Percentiles rank a stretch among this genome's conserved stretches.
Evolutionary conservation across 2,329 filamentous ascomycete species (phyloP).

Genomic region (Xylaria sp.): DNA sequence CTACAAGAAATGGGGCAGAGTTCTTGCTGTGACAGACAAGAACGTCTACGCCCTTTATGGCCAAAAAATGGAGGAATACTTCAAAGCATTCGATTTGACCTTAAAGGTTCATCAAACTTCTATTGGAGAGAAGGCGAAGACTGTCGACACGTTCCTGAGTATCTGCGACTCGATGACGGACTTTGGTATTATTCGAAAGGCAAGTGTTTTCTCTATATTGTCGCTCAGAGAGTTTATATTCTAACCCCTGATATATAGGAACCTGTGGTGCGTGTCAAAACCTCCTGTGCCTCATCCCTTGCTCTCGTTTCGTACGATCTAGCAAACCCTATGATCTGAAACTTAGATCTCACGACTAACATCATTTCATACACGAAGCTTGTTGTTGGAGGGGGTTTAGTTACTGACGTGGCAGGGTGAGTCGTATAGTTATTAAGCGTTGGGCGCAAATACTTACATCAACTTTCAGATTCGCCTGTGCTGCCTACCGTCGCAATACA

Average conservation of each 20-base stretch:
- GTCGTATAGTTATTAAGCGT: conserved; percentile 48
- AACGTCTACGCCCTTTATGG: conserved; percentile 78
- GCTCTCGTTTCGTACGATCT: no score
- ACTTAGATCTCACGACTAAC: no score
- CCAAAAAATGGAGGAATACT: conserved; percentile 72
- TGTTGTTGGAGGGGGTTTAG: conserved; percentile 73
- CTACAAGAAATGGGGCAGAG: conserved; percentile 72
- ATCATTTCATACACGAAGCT: conserved; percentile 46
- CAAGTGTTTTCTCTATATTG: conserved; percentile 29
- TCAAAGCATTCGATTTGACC: conserved; percentile 69
- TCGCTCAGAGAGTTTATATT: not conserved
- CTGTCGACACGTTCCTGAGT: conserved; percentile 73
- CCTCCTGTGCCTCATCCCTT: no score
- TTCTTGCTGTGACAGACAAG: conserved; percentile 74
- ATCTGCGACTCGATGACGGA: conserved; percentile 80
- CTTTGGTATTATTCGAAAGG: conserved; percentile 75
- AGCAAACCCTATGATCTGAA: no score
- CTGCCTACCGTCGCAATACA: conserved; percentile 76
- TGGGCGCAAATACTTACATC: conserved; percentile 25
- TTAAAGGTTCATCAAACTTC: conserved; percentile 76
- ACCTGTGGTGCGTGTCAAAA: conserved; percentile 55
- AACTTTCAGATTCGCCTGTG: conserved; percentile 71
- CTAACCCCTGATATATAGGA: conserved; percentile 55
- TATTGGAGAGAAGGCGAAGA: conserved; percentile 80
- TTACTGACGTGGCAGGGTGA: conserved; percentile 80